Percentiles rank a stretch among this genome's conserved stretches.
phyloP scores from a whole-genome alignment of 2,329 filamentous ascomycete species.

The Lachnellula subtilissima region DNA sequence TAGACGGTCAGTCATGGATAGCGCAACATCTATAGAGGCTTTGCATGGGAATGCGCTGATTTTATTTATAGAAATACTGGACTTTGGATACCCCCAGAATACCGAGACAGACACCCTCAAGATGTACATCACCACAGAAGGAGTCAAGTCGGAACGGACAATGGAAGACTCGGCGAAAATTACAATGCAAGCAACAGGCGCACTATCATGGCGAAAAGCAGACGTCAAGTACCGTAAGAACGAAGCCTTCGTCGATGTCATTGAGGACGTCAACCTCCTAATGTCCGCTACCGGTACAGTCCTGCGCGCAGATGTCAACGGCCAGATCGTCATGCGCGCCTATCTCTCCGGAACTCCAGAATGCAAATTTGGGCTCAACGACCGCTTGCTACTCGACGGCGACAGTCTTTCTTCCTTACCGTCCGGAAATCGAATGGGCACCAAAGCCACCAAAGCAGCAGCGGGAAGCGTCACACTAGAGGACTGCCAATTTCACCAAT shows the following conservation, averaged over 20 bases:
- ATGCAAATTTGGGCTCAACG: constrained; percentile 98
- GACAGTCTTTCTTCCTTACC: constrained; percentile 61
- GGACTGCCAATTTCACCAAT: constrained; percentile 98
- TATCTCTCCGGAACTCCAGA: constrained; percentile 95
- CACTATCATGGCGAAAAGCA: constrained; percentile 91
- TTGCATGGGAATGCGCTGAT: constrained; percentile 10
- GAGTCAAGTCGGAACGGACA: constrained; percentile 83
- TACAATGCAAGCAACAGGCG: constrained; percentile 98
- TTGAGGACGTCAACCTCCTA: constrained; percentile 96
- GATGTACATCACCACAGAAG: constrained; percentile 99
- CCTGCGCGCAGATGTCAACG: constrained; percentile 90
- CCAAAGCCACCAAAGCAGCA: constrained; percentile 90
- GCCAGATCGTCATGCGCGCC: constrained; percentile 97
- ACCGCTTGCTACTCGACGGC: constrained; percentile 84
- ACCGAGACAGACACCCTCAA: constrained; percentile 98
- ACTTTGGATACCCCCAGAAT: constrained; percentile 98
- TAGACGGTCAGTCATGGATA: constrained; percentile 64
- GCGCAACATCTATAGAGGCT: background rate
- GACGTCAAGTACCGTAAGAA: constrained; percentile 99
- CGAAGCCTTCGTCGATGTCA: constrained; percentile 98
- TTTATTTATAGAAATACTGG: constrained; percentile 72
- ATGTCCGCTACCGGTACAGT: constrained; percentile 98
- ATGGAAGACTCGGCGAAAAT: constrained; percentile 95
- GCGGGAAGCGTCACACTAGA: constrained; percentile 94
- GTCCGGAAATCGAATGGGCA: constrained; percentile 71